Conservation (phyloP, 2,329 filamentous ascomycete genomes). For the Aspergillus sp. region DNA sequence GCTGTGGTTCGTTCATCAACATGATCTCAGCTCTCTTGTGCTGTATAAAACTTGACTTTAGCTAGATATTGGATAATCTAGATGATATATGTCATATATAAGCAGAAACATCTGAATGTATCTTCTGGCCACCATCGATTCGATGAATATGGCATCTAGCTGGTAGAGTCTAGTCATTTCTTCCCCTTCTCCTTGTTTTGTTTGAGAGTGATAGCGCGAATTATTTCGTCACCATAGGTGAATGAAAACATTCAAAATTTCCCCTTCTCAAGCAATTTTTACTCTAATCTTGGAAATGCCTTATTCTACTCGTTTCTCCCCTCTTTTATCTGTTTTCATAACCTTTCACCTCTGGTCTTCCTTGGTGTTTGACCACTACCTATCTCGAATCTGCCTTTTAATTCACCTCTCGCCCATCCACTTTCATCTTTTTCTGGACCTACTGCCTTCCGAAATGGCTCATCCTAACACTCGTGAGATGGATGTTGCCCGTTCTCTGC, state of each 20-base stretch:
- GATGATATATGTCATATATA: neutral
- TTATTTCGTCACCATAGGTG: neutral
- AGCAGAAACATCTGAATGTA: neutral
- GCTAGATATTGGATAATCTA: neutral
- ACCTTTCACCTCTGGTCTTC: neutral
- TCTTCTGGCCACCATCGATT: neutral
- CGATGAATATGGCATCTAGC: neutral
- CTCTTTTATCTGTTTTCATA: neutral
- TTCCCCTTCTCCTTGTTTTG: neutral
- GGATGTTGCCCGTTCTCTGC: conserved; percentile 4
- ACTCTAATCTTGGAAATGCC: neutral
- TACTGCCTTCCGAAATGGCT: neutral
- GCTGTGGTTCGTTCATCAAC: neutral
- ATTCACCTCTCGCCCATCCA: neutral
- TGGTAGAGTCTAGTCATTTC: neutral
- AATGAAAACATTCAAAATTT: neutral
- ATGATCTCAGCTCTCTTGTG: neutral
- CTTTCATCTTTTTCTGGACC: neutral
- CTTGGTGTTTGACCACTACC: neutral
- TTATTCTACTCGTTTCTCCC: neutral
- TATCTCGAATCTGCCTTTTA: neutral
- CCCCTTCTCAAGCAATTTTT: neutral
- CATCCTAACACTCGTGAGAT: neutral
- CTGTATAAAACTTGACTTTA: neutral
- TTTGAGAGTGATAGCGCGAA: neutral